Base-by-base conservation (phyloP, 148 eudicot species). In the Chenopodium suecicum region DNA sequence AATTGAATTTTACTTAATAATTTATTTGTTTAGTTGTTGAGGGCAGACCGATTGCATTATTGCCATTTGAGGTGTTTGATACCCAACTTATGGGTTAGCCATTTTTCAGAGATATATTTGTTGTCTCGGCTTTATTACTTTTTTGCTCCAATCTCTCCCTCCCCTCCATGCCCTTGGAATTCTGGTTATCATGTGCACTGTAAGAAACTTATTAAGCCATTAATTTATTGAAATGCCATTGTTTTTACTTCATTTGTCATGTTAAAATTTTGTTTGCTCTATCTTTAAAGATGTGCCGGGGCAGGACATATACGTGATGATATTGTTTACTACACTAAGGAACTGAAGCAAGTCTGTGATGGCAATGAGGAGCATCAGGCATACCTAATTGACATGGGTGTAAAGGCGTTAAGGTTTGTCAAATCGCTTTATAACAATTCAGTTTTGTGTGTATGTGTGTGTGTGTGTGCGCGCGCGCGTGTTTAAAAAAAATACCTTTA, bases 271-370 rank as follows among this genome's bases (percentile, higher is more conserved):
- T 47, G n/a, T 82, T 50, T 89, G 83, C 63, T 73, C 27, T 70
- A 37, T 78, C 46, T 11, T 50, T 81, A 79, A 74, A 94, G 98
- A 90, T 94, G 98, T 91, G 92, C 97, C 76, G 98, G 98, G 79
- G 98, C 98, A 75, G 98, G 98, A 68, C 91, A 94, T 87, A 86
- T 93, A 85, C 91, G 88, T 64, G 97, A 94, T 81, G 98, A 94
- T 79, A 94, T 94, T 64, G 86, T 89, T 67, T 79, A 87, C 77
- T 90, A 86, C 79, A 80, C 79, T 62, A 85, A 88, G 85, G 89
- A 94, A 82, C 88, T 94, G 77, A 90, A 90, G 87, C 90, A 87
- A 82, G 84, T 85, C 64, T 75, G 77, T 62, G 78, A 83, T 63
- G 86, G 83, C 70, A 88, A 87, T 81, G 97, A 93, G 86, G 97